phyloP scores from a whole-genome alignment of 1,139 yeast genomes.

The Pichia sp. region DNA sequence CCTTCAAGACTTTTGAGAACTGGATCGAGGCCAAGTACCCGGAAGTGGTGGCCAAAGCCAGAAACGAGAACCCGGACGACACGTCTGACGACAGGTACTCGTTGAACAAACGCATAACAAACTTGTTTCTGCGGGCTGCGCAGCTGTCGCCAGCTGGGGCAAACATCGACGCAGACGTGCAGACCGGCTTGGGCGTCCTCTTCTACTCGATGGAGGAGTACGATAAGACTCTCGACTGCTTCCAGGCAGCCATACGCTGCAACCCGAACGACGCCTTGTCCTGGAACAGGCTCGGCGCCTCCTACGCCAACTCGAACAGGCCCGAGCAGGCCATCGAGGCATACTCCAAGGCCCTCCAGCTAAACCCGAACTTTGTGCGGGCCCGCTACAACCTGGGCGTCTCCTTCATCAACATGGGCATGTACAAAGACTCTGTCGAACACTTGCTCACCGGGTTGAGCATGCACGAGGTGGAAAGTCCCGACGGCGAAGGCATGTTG shows the following conservation, averaged over 20 bases:
- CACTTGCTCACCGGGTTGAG: constrained; percentile 84
- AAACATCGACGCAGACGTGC: constrained; percentile 89
- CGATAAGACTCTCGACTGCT: constrained; percentile 91
- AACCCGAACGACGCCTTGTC: constrained; percentile 84
- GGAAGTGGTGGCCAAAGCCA: constrained; percentile 58
- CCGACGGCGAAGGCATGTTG: constrained; percentile 32
- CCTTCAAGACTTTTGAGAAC: constrained; percentile 86
- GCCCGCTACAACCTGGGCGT: constrained; percentile 95
- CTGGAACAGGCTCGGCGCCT: constrained; percentile 96
- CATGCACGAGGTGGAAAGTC: constrained; percentile 88
- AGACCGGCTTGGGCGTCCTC: constrained; percentile 86
- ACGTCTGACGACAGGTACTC: constrained; percentile 70
- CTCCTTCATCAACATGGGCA: constrained; percentile 91
- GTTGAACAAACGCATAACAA: constrained; percentile 75
- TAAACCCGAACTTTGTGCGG: constrained; percentile 92
- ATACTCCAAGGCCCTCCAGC: constrained; percentile 77
- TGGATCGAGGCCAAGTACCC: constrained; percentile 96
- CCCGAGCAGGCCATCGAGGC: constrained; percentile 96
- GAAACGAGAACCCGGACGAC: constrained; percentile 57
- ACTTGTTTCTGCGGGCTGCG: constrained; percentile 77
- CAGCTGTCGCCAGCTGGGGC: constrained; percentile 80
- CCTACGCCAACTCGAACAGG: constrained; percentile 85
- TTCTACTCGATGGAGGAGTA: constrained; percentile 93
- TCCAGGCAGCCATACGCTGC: constrained; percentile 79
- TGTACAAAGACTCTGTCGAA: constrained; percentile 94